Evolutionary conservation across 208 protist genomes (phyloP).

Genomic region (Leishmania turanica): DNA sequence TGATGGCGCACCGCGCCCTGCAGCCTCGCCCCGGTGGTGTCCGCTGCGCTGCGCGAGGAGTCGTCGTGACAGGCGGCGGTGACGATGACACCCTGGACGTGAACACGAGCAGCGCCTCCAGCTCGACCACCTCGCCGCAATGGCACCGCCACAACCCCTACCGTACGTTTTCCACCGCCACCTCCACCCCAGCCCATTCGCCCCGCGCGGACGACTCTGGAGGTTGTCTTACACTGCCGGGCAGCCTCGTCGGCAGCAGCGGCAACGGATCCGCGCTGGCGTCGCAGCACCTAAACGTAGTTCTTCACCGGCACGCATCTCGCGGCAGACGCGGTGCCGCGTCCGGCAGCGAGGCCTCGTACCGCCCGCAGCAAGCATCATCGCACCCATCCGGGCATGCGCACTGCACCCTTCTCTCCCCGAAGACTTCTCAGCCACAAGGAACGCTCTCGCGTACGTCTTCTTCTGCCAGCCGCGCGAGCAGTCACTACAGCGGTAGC

Average conservation of each 20-base stretch:
- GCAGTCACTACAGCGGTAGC: not conserved
- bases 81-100: not conserved
- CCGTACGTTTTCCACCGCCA: not conserved
- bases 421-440: not conserved
- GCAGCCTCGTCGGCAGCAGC: not conserved
- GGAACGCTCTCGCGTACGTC: not conserved
- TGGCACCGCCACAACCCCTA: conserved; percentile 27
- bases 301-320: not conserved
- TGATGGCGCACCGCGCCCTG: not conserved
- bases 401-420: not conserved
- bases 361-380: not conserved
- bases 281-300: not conserved
- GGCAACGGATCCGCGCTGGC: not conserved
- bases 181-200: not conserved
- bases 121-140: conserved; percentile 13
- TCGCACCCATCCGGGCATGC: not conserved
- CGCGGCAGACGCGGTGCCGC: not conserved
- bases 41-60: not conserved
- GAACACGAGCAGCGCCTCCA: conserved; percentile 6
- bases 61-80: not conserved
- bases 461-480: conserved; percentile 2
- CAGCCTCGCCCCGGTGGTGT: not conserved
- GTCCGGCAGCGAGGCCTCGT: not conserved
- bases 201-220: not conserved
- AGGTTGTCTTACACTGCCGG: not conserved